Conservation (phyloP, 2,329 filamentous ascomycete genomes). For the Fusarium sp. region DNA sequence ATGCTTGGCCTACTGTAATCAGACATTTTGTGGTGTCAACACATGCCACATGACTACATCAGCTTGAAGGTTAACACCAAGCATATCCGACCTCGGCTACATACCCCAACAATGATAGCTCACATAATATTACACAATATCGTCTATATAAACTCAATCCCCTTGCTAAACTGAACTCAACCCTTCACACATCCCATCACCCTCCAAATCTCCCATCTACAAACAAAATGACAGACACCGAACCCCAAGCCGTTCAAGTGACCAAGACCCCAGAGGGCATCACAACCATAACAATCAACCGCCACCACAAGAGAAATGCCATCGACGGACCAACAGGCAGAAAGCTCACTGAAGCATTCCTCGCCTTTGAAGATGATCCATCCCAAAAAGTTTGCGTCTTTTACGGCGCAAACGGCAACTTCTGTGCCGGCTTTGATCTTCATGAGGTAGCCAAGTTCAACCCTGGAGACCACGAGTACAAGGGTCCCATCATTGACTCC, state of each 20-base stretch:
- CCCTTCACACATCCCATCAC: neutral
- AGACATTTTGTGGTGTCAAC: neutral
- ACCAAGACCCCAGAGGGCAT: constrained; percentile 54
- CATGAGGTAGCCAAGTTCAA: neutral
- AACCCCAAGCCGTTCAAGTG: constrained; percentile 31
- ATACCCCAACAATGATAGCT: neutral
- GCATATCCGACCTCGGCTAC: neutral
- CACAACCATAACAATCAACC: constrained; percentile 66
- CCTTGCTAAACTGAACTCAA: neutral
- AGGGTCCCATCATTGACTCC: neutral
- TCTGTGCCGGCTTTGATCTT: neutral
- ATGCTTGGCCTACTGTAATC: neutral
- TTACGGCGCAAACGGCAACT: neutral
- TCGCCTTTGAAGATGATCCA: constrained; percentile 60
- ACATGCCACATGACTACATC: neutral
- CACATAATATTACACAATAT: neutral
- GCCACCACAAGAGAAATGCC: constrained; percentile 63
- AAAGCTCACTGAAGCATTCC: constrained; percentile 60
- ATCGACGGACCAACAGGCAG: constrained; percentile 61
- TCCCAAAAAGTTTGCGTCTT: constrained; percentile 37
- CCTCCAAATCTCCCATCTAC: neutral
- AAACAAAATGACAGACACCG: neutral
- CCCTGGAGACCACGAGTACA: neutral
- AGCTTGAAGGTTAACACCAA: neutral
- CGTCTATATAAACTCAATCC: neutral